phyloP scores from a whole-genome alignment of 148 eudicot genomes.

The Cornus kousa region DNA sequence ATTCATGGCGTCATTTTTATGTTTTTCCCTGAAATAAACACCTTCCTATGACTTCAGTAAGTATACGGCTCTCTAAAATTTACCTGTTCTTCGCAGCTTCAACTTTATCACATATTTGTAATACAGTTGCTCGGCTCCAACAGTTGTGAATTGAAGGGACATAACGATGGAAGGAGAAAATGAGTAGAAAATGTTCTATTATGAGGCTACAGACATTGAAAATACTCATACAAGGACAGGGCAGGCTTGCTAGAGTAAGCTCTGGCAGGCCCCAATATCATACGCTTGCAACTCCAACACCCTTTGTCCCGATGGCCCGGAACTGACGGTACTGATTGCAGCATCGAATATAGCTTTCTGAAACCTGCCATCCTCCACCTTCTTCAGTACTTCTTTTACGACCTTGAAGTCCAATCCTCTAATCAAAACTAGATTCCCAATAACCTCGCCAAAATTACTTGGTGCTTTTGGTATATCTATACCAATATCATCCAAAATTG shows the following conservation, averaged over 20 bases:
- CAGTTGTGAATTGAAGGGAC: constrained; percentile 17
- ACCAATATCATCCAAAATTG: constrained; percentile 59
- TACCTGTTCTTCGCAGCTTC: constrained; percentile 28
- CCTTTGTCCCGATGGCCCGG: constrained; percentile 35
- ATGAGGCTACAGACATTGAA: constrained; percentile 16
- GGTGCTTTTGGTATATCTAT: constrained; percentile 84
- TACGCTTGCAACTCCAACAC: constrained; percentile 54
- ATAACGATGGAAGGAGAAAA: constrained; percentile 8
- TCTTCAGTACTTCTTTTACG: constrained; percentile 48
- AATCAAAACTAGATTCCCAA: constrained; percentile 47
- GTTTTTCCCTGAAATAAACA: constrained; percentile 18
- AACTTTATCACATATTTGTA: constrained; percentile 11
- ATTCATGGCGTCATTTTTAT: constrained; percentile 31
- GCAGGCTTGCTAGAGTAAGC: constrained; percentile 34
- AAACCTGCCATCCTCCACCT: constrained; percentile 53
- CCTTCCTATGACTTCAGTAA: constrained; percentile 32
- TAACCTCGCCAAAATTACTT: constrained; percentile 60
- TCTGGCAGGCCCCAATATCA: constrained; percentile 55
- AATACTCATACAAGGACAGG: not conserved
- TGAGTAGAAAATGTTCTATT: not conserved
- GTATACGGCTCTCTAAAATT: constrained; percentile 38
- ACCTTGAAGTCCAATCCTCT: constrained; percentile 46
- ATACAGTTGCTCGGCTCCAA: constrained; percentile 30
- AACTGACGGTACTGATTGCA: constrained; percentile 28
- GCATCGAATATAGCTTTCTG: constrained; percentile 53